Percentiles rank a stretch among this genome's conserved stretches.
Evolutionary conservation across 805 yeast genomes (phyloP).

Genomic region (Suhomyces pyralidae): DNA sequence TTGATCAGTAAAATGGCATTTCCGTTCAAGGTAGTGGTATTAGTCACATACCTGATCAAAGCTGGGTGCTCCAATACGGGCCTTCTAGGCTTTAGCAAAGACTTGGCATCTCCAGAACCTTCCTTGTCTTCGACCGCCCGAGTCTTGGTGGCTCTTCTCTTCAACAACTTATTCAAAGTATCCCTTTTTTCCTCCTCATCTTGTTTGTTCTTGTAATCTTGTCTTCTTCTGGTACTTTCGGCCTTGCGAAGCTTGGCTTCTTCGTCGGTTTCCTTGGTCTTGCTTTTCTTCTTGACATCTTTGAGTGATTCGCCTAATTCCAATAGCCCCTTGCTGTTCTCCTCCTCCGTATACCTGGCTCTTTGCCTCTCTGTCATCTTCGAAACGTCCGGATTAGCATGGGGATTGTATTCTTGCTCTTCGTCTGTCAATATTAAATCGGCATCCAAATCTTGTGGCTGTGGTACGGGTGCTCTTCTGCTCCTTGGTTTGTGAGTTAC

Average conservation of each 20-base stretch:
- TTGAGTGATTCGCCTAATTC: constrained; percentile 26
- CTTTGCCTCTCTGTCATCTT: constrained; percentile 59
- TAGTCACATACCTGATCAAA: constrained; percentile 39
- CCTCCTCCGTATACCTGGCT: constrained; percentile 39
- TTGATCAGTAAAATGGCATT: not conserved
- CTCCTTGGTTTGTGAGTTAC: not conserved
- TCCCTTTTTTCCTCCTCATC: constrained; percentile 92
- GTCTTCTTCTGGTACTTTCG: constrained; percentile 84
- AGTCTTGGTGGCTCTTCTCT: constrained; percentile 77
- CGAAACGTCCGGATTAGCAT: constrained; percentile 39
- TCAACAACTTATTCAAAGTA: constrained; percentile 79
- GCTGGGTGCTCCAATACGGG: constrained; percentile 47
- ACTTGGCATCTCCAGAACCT: constrained; percentile 17
- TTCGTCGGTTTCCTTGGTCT: constrained; percentile 71
- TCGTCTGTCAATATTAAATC: constrained; percentile 39
- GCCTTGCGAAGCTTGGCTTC: constrained; percentile 78
- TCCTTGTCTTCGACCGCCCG: constrained; percentile 40
- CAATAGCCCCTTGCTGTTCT: constrained; percentile 20
- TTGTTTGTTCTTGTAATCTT: constrained; percentile 75
- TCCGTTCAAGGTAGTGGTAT: constrained; percentile 7
- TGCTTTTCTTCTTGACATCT: constrained; percentile 39
- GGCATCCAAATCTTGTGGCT: constrained; percentile 32
- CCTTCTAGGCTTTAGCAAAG: constrained; percentile 35
- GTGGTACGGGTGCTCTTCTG: constrained; percentile 12
- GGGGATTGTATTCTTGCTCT: constrained; percentile 44